A percentile compares a stretch with the other conserved stretches of the same genome.
These are phyloP conservation scores for Niebla homalea DNA, from an alignment of 495 filamentous ascomycete species.

Conservation along the genomic window DNA sequence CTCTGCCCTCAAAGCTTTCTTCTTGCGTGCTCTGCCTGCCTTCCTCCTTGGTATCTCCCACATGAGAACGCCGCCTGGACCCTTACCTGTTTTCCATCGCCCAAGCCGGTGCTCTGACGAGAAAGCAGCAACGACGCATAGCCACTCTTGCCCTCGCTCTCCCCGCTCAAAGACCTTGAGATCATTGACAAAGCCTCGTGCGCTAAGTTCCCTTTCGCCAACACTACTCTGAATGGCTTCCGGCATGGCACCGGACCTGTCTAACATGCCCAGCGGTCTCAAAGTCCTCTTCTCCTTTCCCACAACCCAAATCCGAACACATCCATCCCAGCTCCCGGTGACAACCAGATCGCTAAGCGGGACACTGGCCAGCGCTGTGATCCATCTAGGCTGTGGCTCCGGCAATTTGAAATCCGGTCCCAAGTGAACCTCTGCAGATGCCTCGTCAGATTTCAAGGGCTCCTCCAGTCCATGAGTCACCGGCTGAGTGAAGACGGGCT, in stretches of 20 bases:
- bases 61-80: slow-evolving; percentile 63
- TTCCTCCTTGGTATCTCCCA: slow-evolving; percentile 56
- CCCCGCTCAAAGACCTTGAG: slow-evolving; percentile 71
- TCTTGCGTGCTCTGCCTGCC: slow-evolving; percentile 11
- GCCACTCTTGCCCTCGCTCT: slow-evolving; percentile 52
- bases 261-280: slow-evolving; percentile 46
- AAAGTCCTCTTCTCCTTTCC: slow-evolving; percentile 72
- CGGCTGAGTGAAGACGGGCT: slow-evolving; percentile 67
- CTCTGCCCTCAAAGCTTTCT: not conserved
- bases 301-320: slow-evolving; percentile 70
- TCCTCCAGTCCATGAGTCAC: slow-evolving; percentile 74
- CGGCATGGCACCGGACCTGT: not conserved
- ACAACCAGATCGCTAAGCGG: slow-evolving; percentile 80
- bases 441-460: slow-evolving; percentile 47
- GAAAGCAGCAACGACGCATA: slow-evolving; percentile 69
- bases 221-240: slow-evolving; percentile 14
- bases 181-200: slow-evolving; percentile 73
- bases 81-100: slow-evolving; percentile 55
- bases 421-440: slow-evolving; percentile 44
- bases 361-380: slow-evolving; percentile 75
- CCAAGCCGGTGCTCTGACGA: slow-evolving; percentile 79
- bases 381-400: slow-evolving; percentile 64
- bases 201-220: slow-evolving; percentile 20
- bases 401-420: slow-evolving; percentile 33
- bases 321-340: slow-evolving; percentile 88